phyloP scores from a whole-genome alignment of 768 basidiomycete species.

The Mycena sanguinolenta region DNA sequence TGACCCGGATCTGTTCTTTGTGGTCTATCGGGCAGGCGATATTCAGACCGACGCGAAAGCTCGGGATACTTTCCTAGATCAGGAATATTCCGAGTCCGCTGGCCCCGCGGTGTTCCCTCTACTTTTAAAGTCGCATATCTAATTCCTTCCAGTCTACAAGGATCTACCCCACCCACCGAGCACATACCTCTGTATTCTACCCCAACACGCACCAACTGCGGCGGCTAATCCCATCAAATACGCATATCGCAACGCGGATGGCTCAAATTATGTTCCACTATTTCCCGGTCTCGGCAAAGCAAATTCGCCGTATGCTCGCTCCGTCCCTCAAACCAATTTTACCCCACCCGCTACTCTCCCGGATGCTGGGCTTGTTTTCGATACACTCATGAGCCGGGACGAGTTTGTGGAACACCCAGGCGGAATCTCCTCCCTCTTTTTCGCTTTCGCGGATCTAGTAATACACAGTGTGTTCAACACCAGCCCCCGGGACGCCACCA shows the following conservation, averaged over 20 bases:
- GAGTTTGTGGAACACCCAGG: conserved; percentile 69
- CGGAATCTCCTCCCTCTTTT: conserved; percentile 81
- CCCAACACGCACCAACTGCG: conserved; percentile 27
- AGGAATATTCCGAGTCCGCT: neutral
- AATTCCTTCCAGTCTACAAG: conserved; percentile 69
- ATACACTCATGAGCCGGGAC: conserved; percentile 70
- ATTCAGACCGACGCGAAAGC: neutral
- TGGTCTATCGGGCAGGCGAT: neutral
- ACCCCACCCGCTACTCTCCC: conserved; percentile 65
- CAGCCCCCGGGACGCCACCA: conserved; percentile 59
- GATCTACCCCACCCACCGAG: conserved; percentile 84
- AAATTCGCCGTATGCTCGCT: conserved; percentile 76
- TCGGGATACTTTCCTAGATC: neutral
- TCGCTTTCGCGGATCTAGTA: conserved; percentile 83
- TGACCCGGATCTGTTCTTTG: neutral
- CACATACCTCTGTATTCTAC: conserved; percentile 58
- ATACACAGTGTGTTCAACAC: conserved; percentile 82
- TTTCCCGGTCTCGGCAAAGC: conserved; percentile 70
- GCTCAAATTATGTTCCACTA: conserved; percentile 70
- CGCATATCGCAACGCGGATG: conserved; percentile 71
- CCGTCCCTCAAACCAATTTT: conserved; percentile 65
- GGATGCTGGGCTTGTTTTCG: conserved; percentile 78
- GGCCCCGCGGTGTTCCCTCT: neutral
- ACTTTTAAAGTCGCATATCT: conserved; percentile 2
- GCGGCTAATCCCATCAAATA: conserved; percentile 52